Conservation (phyloP, 192 early-diverging fungal species). For the Chytriomyces sp. region DNA sequence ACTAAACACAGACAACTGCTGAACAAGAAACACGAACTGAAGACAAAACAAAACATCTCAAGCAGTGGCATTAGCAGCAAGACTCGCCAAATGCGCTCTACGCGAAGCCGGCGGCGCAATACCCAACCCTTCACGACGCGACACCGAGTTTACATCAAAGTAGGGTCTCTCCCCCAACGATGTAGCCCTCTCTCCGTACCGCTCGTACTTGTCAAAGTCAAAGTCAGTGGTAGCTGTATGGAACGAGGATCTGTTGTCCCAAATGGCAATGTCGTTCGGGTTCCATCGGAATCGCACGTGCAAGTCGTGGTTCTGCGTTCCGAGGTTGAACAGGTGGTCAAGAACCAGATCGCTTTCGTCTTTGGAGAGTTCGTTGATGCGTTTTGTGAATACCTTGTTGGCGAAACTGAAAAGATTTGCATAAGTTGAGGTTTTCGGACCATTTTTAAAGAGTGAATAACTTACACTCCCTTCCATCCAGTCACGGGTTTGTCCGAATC, state of each 20-base stretch:
- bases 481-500: slow-evolving; percentile 61
- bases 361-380: slow-evolving; percentile 47
- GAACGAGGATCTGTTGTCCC: slow-evolving; percentile 53
- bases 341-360: slow-evolving; percentile 49
- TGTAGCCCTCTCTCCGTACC: slow-evolving; percentile 45
- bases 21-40: too few relatives aligned
- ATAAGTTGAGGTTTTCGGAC: too few relatives aligned
- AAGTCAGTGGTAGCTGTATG: slow-evolving; percentile 53
- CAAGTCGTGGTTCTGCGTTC: slow-evolving; percentile 48
- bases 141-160: slow-evolving; percentile 36
- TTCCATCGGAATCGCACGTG: slow-evolving; percentile 55
- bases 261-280: slow-evolving; percentile 51
- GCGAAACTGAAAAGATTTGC: too few relatives aligned
- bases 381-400: slow-evolving; percentile 40
- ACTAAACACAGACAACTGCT: too few relatives aligned
- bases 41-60: too few relatives aligned
- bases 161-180: slow-evolving; percentile 51
- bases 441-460: too few relatives aligned
- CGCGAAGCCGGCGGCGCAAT: slow-evolving; percentile 25
- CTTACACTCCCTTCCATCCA: slow-evolving; percentile 55
- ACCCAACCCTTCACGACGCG: slow-evolving; percentile 27
- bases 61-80: background rate
- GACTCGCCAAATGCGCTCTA: slow-evolving; percentile 15
- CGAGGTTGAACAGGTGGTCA: slow-evolving; percentile 39
- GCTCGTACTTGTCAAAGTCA: slow-evolving; percentile 30